Base-by-base conservation (phyloP, 1,284 basidiomycete genomes). In the Cryptococcus sp. region DNA sequence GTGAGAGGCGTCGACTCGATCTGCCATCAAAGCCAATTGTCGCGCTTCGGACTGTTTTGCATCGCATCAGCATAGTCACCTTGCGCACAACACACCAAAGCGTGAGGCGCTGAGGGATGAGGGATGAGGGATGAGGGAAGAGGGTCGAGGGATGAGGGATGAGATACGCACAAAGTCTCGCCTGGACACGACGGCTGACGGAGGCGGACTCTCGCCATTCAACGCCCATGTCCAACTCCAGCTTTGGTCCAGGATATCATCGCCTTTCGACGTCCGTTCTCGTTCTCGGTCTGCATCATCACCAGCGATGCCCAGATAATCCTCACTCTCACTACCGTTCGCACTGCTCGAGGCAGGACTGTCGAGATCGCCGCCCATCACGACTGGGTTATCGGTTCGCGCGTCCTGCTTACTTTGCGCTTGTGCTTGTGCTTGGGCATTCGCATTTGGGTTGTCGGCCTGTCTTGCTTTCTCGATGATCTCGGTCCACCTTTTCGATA, bases 131-230 rank as follows among this genome's bases (percentile, higher is more conserved):
- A 25, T 17, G 46, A 56, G 0, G 13, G 25, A 3, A 3, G 25
- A 25, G 25, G 5, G 40, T 22, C n/a, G n/a, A 25, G 25, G 25
- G 10, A 35, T 42, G 19, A 59, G 19, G 27, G 13, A n/a, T 15
- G 54, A 40, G 48, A 20, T 7, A 72, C 77, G 69, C 39, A 77
- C 77, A 44, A 78, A 71, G 51, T 79, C 79, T 45, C 79, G 53
- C 45, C 79, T 53, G 10, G 68, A 71, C 5, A 78, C 75, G 35
- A 80, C 73, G 0, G 78, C 78, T 39, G 69, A 72, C 0, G 79
- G 78, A 1, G 79, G 79, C 4, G 79, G 79, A 23, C 69, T 63
- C 64, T 80, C 79, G n/a, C 72, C 76, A 20, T 75, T 61, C 42
- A 78, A 54, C 8, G 78, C 78, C 78, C 78, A 80, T 2, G 60